Base-by-base conservation (phyloP, 148 eudicot genomes). In the Fagopyrum esculentum region DNA sequence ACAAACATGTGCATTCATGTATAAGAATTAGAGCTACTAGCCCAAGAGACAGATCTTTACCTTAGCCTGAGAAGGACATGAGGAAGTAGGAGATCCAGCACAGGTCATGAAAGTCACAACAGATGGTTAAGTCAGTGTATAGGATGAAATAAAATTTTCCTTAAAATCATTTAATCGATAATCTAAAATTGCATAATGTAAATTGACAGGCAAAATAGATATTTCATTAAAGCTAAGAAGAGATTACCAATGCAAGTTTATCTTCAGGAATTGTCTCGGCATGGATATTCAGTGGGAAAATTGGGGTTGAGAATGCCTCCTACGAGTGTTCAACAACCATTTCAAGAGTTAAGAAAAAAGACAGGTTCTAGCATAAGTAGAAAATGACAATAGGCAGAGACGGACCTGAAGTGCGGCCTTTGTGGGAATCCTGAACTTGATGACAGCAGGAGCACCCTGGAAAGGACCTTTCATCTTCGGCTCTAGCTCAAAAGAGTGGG, bases 271-370 rank as follows among this genome's bases (percentile, higher is more conserved):
- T 68, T 17, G 74, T 71, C 4, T 88, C 87, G 0, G 79, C 78
- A 51, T 84, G 84, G 70, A 83, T 77, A 57, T 86, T 77, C 81
- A 88, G 66, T 60, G 88, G 88, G 4, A 77, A 76, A 50, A 88
- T 81, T 26, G 92, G 89, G 46, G 86, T 84, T 13, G 92, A 81
- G 81, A 84, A 88, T 61, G 89, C 86, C 80, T 82, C 89, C 92
- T 86, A 77, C 2, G 78, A 74, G 73, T 50, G 52, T 13, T 19
- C 17, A 13, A 26, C 16, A 11, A 45, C 73, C 40, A 78, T 48
- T 29, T 74, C 6, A 29, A 57, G 12, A 70, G 29, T 22, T 12
- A 49, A 50, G 46, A n/a, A 7, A 10, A 50, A n/a, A 35, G 40
- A 35, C 5, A 9, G 15, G 15, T 19, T 12, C 35, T 7, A 4